Evolutionary conservation across 345 rosid genomes (phyloP), one percentile per base, ranked within the genome.

Genomic region (Brassica cretica): DNA sequence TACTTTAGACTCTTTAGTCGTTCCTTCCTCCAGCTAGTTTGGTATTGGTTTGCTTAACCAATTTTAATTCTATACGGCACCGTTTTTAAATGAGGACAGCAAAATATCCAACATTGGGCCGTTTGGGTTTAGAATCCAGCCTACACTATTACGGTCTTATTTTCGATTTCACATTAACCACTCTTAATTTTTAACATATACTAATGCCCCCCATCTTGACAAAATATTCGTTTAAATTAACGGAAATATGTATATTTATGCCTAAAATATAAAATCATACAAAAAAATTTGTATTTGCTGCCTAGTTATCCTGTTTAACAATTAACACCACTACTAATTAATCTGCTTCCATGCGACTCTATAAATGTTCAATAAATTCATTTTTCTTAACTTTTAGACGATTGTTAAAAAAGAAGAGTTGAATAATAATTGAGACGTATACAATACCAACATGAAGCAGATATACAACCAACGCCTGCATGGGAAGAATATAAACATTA

Each of bases 401-500:
- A 41, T 11, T 10, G 5, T 39, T 2, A 11, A 41, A 39, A 41
- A 41, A 33, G 39, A 6, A 6, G 37, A 1, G 39, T 35, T 6
- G 64, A 73, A 61, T 27, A 46, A 73, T 63, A 63, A 29, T 62
- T 63, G 69, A 61, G 61, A 73, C n/a, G 44, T n/a, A 73, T 6
- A 73, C 62, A 24, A n/a, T 49, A 73, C 62, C 62, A 73, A 73
- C 51, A 9, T 62, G 30, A 73, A 44, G 32, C 51, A 70, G 16
- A 64, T 56, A 32, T 18, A 70, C 74, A 68, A 70, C 74, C 33
- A 70, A 70, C 19, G 55, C 46, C 73, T 30, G 30, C 73, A 70
- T 70, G 73, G 46, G 56, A 69, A 64, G 60, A 74, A 51, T 29
- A 62, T 35, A 44, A 58, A 1, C 2, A 27, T 1, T 5, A 12